Percentiles rank a stretch among this genome's conserved stretches.
Evolutionary conservation across 805 yeast genomes (phyloP).

Genomic region (Teunomyces tritomae): DNA sequence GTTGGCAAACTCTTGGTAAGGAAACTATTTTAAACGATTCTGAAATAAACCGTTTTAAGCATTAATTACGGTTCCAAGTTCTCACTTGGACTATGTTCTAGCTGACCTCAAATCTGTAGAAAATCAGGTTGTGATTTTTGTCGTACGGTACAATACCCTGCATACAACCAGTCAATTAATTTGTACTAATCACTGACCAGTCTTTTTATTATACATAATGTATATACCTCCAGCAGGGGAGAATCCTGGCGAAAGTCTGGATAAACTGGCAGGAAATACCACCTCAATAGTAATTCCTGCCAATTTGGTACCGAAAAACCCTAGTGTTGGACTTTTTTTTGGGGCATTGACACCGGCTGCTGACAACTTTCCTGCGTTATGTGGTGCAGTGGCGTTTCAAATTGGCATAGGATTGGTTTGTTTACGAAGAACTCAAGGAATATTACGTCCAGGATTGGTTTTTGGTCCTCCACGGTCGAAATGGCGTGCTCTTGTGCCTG

Average conservation of each 20-base stretch:
- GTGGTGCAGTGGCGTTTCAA: constrained; percentile 52
- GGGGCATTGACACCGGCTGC: constrained; percentile 75
- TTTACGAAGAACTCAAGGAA: constrained; percentile 17
- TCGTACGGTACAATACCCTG: background rate
- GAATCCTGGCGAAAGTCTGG: constrained; percentile 5
- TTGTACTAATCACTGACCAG: constrained; percentile 8
- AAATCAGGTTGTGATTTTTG: too few species aligned
- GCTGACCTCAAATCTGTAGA: too few species aligned
- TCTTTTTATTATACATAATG: constrained; percentile 22
- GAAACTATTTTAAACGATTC: too few species aligned
- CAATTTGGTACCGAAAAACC: constrained; percentile 10
- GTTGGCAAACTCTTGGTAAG: too few species aligned
- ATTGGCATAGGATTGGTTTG: constrained; percentile 43
- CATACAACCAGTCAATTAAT: background rate
- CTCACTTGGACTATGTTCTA: too few species aligned
- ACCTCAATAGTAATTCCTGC: constrained; percentile 5
- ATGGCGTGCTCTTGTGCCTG: constrained; percentile 11
- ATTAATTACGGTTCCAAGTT: too few species aligned
- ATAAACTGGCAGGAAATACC: background rate
- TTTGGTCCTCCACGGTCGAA: constrained; percentile 7
- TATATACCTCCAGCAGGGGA: constrained; percentile 34
- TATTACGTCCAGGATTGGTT: constrained; percentile 9
- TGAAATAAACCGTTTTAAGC: too few species aligned
- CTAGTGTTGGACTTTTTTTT: constrained; percentile 36
- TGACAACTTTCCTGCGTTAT: constrained; percentile 56